These are phyloP conservation scores for Apiospora marii DNA, from an alignment of 2,329 filamentous ascomycete genomes.

Conservation along the genomic window DNA sequence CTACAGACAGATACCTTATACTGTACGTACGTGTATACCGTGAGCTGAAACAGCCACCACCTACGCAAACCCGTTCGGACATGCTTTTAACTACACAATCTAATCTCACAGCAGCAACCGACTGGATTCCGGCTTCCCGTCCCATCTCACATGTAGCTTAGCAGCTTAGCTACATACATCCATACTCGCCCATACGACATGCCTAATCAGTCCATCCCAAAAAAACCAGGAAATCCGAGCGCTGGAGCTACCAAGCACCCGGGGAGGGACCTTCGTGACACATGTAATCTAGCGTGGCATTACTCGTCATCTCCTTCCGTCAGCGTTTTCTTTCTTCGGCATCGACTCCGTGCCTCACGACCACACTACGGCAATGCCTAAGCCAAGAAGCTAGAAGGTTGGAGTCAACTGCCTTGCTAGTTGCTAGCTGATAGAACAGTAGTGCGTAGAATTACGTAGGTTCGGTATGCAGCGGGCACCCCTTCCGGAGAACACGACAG, in stretches of 20 bases:
- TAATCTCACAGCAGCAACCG: neutral
- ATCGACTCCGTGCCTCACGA: too few species aligned
- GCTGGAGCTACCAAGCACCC: conserved; percentile 5
- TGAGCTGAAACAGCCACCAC: conserved; percentile 6
- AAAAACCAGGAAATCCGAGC: neutral
- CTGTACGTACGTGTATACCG: neutral
- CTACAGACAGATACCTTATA: neutral
- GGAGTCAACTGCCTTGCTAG: neutral
- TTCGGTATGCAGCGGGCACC: neutral
- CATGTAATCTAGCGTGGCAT: neutral
- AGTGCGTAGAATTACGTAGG: neutral
- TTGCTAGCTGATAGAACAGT: neutral
- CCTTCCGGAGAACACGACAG: neutral
- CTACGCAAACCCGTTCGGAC: neutral
- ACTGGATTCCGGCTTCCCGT: neutral
- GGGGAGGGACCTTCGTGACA: neutral
- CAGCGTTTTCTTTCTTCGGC: neutral
- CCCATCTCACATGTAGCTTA: neutral
- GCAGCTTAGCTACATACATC: too few species aligned
- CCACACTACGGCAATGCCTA: too few species aligned
- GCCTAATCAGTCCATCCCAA: neutral
- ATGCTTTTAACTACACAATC: neutral
- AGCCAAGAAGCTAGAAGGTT: neutral
- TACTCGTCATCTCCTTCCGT: conserved; percentile 12
- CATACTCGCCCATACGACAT: neutral